phyloP scores from a whole-genome alignment of 2,329 filamentous ascomycete species.

The Penicillium verrucosum region DNA sequence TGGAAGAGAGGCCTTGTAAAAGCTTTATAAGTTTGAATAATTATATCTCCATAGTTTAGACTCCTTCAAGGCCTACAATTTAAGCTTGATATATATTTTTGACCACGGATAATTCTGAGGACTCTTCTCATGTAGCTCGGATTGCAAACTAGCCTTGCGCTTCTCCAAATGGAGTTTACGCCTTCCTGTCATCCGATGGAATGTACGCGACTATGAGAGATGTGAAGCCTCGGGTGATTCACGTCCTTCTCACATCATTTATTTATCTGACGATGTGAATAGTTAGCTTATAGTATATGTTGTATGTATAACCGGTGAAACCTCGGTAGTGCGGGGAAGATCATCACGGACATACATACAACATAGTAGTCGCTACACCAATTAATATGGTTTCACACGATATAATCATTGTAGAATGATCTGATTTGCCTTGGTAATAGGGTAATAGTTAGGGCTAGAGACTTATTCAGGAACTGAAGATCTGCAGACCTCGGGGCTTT shows the following conservation, averaged over 20 bases:
- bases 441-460: not conserved
- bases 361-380: not conserved
- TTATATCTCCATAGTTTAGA: not conserved
- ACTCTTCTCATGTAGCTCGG: slow-evolving; percentile 6
- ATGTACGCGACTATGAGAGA: slow-evolving; percentile 46
- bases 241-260: slow-evolving; percentile 52
- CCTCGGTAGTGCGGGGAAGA: no score
- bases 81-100: not conserved
- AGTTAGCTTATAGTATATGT: no score
- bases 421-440: not conserved
- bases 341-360: no score
- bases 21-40: not conserved
- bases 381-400: not conserved
- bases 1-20: not conserved
- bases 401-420: not conserved
- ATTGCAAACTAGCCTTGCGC: slow-evolving; percentile 11
- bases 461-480: not conserved
- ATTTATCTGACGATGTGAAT: no score
- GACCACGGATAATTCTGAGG: slow-evolving; percentile 11
- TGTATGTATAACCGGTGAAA: no score
- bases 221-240: slow-evolving; percentile 51
- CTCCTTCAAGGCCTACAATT: not conserved
- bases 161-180: slow-evolving; percentile 10
- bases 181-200: slow-evolving; percentile 19
- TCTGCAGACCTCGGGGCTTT: not conserved